These are phyloP conservation scores for Rhamnella rubrinervis DNA, from an alignment of 331 rosid genomes.

Conservation along the genomic window DNA sequence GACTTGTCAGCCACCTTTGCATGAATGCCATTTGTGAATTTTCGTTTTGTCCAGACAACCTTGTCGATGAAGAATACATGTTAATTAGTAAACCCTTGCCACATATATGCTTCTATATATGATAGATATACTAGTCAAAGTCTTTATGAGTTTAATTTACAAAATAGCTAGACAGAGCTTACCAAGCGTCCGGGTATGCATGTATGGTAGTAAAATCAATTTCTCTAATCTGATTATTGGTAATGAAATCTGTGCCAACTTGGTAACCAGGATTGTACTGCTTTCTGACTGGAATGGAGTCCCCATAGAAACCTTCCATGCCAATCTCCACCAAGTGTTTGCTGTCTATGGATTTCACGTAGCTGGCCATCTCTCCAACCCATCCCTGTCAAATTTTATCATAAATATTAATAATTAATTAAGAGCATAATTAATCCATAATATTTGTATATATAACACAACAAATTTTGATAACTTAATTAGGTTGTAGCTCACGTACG, in stretches of 20 bases:
- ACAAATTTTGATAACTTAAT: too few species aligned
- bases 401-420: background rate
- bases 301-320: slow-evolving; percentile 66
- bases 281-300: slow-evolving; percentile 39
- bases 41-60: slow-evolving; percentile 33
- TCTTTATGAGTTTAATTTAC: too few species aligned
- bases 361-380: slow-evolving; percentile 53
- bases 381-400: slow-evolving; percentile 32
- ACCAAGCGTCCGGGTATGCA: slow-evolving; percentile 54
- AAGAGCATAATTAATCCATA: too few species aligned
- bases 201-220: slow-evolving; percentile 58
- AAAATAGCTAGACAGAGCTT: background rate
- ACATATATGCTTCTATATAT: too few species aligned
- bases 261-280: slow-evolving; percentile 50
- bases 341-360: slow-evolving; percentile 46
- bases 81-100: background rate
- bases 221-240: slow-evolving; percentile 37
- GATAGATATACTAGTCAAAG: too few species aligned
- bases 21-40: slow-evolving; percentile 29
- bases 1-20: slow-evolving; percentile 41
- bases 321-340: slow-evolving; percentile 54
- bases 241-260: slow-evolving; percentile 52
- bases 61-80: background rate
- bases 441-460: too few species aligned
- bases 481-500: slow-evolving; percentile 7